Conservation (phyloP, 768 basidiomycete species). For the Phylloporus sp. region DNA sequence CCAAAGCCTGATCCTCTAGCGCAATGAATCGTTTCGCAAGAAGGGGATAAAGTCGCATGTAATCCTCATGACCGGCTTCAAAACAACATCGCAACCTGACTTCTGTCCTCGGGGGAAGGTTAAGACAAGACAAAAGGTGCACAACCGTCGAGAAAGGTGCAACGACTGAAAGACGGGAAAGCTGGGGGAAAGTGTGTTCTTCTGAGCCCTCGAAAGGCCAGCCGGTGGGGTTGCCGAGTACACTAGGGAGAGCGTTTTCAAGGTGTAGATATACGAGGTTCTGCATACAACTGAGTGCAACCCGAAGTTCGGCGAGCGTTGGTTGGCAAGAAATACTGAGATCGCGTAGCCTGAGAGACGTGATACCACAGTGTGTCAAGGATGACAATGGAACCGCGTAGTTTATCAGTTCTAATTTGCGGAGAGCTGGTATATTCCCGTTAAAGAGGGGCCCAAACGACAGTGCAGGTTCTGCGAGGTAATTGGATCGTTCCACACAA, state of each 20-base stretch:
- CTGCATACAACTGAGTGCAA: conserved; percentile 33
- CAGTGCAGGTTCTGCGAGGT: conserved; percentile 13
- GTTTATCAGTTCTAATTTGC: conserved; percentile 33
- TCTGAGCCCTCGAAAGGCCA: neutral
- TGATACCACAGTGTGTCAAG: conserved; percentile 22
- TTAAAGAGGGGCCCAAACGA: conserved; percentile 29
- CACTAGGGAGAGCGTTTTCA: conserved; percentile 24
- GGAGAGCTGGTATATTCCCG: conserved; percentile 33
- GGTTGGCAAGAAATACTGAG: conserved; percentile 21
- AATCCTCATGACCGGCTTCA: conserved; percentile 2
- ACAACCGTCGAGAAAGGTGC: conserved; percentile 8
- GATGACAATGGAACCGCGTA: conserved; percentile 26
- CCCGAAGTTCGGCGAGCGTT: conserved; percentile 27
- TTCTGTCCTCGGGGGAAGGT: conserved; percentile 8
- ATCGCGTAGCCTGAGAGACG: conserved; percentile 31
- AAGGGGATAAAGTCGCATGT: conserved; percentile 11
- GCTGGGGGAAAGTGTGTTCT: neutral
- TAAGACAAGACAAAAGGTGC: conserved; percentile 3
- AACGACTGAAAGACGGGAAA: conserved; percentile 3
- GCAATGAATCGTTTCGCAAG: conserved; percentile 14
- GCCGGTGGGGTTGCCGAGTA: conserved; percentile 11
- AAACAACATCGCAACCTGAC: conserved; percentile 15
- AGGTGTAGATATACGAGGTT: conserved; percentile 32
- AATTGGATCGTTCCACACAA: conserved; percentile 11
- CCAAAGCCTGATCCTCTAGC: neutral